Evolutionary conservation across 345 rosid species (phyloP).

Genomic region (Eucalyptus tenuipes): DNA sequence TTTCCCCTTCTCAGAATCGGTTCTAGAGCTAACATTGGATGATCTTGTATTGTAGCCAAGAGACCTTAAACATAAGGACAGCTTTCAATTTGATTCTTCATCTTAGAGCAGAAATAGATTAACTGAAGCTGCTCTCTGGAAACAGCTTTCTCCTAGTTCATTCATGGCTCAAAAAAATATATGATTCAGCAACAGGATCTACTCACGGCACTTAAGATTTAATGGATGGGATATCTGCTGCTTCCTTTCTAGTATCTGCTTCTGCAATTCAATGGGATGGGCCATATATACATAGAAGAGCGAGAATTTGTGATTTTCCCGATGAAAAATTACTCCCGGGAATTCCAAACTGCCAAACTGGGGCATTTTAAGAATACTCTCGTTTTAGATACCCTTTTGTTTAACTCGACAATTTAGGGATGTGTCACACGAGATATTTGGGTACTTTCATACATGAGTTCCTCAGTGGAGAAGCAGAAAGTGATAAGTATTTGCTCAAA

Average conservation of each 20-base stretch:
- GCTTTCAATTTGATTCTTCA: neutral
- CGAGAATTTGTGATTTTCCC: neutral
- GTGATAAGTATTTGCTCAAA: neutral
- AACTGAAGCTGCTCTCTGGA: neutral
- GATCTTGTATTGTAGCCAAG: neutral
- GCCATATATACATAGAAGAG: neutral
- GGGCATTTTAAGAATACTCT: neutral
- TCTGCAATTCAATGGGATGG: neutral
- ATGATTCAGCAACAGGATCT: neutral
- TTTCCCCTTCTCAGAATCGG: neutral
- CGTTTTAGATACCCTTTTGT: neutral
- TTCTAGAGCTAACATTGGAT: neutral
- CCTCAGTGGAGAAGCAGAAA: neutral
- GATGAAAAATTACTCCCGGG: neutral
- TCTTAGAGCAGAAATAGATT: neutral
- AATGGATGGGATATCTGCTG: neutral
- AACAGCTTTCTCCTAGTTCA: neutral
- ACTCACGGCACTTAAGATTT: neutral
- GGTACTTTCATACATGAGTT: neutral
- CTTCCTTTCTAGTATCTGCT: neutral
- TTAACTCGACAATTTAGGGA: neutral
- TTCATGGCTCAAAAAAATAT: neutral
- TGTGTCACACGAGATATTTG: neutral
- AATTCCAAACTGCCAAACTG: neutral
- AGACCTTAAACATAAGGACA: neutral